phyloP scores from a whole-genome alignment of 768 basidiomycete species.

The Lactarius indigo region DNA sequence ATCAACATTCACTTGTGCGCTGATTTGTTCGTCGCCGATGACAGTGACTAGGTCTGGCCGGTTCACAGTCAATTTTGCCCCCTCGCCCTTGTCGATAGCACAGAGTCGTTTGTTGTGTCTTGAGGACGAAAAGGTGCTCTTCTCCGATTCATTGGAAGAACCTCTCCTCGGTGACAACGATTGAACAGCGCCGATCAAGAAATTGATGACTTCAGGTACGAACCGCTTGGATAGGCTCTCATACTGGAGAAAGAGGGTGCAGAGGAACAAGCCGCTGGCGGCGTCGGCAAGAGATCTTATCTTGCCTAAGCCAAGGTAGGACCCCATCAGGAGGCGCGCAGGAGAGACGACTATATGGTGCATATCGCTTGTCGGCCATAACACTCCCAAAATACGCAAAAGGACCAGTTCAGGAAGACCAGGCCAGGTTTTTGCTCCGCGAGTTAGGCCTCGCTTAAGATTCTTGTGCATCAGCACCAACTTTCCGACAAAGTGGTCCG shows the following conservation, averaged over 20 bases:
- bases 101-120: slow-evolving; percentile 55
- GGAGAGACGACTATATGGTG: slow-evolving; percentile 87
- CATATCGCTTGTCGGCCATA: slow-evolving; percentile 96
- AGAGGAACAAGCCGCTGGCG: slow-evolving; percentile 84
- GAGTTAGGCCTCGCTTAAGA: slow-evolving; percentile 74
- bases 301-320: slow-evolving; percentile 83
- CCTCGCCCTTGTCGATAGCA: slow-evolving; percentile 37
- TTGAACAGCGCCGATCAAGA: slow-evolving; percentile 65
- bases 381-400: slow-evolving; percentile 70
- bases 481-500: slow-evolving; percentile 77
- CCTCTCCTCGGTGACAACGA: slow-evolving; percentile 69
- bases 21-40: slow-evolving; percentile 34
- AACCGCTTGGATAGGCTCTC: slow-evolving; percentile 81
- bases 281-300: slow-evolving; percentile 74
- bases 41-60: slow-evolving; percentile 49
- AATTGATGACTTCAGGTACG: slow-evolving; percentile 87
- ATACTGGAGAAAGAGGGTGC: slow-evolving; percentile 79
- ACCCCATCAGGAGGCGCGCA: slow-evolving; percentile 81
- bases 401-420: slow-evolving; percentile 77
- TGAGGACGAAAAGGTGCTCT: slow-evolving; percentile 67
- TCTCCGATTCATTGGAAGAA: slow-evolving; percentile 44
- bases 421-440: slow-evolving; percentile 87
- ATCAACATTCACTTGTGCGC: slow-evolving; percentile 70
- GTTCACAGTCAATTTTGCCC: slow-evolving; percentile 37
- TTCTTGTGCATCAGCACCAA: slow-evolving; percentile 92